These are phyloP conservation scores for Trichophyton simii DNA, from an alignment of 2,329 filamentous ascomycete genomes.

Conservation along the genomic window DNA sequence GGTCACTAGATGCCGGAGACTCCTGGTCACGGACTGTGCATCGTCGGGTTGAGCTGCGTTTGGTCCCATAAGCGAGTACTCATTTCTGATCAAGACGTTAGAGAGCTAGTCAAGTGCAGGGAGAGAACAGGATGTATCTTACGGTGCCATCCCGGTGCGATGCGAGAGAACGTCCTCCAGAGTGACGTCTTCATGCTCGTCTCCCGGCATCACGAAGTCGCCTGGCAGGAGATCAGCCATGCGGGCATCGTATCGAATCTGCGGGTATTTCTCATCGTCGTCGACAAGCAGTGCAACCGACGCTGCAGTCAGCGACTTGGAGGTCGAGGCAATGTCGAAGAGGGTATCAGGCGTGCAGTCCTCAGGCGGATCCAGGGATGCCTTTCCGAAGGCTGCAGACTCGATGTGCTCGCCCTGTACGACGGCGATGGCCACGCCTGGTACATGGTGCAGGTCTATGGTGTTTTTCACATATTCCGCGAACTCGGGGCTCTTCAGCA, in stretches of 20 bases:
- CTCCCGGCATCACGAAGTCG: conserved; percentile 41
- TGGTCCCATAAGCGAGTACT: not conserved
- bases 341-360: conserved; percentile 15
- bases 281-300: conserved; percentile 32
- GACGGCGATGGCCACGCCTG: not conserved
- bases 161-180: conserved; percentile 45
- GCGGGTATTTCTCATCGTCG: conserved; percentile 22
- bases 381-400: not conserved
- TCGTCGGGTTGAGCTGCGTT: not conserved
- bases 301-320: conserved; percentile 20
- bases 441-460: not conserved
- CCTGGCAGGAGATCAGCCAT: conserved; percentile 38
- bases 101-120: not conserved
- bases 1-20: not conserved
- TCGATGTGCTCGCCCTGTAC: not conserved
- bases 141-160: conserved; percentile 39
- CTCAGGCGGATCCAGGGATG: not conserved
- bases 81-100: not conserved
- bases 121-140: conserved; percentile 19
- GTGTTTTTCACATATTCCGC: not conserved
- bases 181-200: conserved; percentile 38
- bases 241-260: conserved; percentile 37
- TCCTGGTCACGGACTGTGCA: not conserved
- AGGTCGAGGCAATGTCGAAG: conserved; percentile 18
- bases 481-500: not conserved